A percentile compares a stretch with the other conserved stretches of the same genome.
Conservation (phyloP, 495 filamentous ascomycete genomes). For the Penicillium arizonense region DNA sequence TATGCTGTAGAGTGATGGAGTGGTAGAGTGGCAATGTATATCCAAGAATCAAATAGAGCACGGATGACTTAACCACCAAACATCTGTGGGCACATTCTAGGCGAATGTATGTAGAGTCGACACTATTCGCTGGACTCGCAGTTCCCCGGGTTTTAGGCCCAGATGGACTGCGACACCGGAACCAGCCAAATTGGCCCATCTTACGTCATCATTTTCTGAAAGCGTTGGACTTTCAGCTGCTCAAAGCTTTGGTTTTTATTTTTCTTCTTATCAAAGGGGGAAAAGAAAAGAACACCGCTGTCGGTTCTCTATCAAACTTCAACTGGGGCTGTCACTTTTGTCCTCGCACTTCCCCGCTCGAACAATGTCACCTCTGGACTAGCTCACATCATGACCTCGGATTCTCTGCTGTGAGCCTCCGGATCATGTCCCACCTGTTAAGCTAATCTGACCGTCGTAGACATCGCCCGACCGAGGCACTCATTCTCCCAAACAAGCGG, state of each 20-base stretch:
- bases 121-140: conserved; percentile 21
- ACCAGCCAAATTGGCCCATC: conserved; percentile 19
- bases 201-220: conserved; percentile 43
- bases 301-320: neutral
- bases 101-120: conserved; percentile 1
- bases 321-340: conserved; percentile 9
- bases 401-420: conserved; percentile 39
- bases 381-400: conserved; percentile 46
- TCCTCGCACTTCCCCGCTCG: conserved; percentile 14
- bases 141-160: conserved; percentile 20
- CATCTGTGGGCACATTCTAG: no score
- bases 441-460: conserved; percentile 28
- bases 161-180: neutral
- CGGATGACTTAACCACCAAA: no score
- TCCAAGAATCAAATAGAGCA: no score
- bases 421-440: neutral
- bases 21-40: no score
- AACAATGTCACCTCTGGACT: conserved; percentile 37
- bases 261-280: neutral
- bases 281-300: neutral
- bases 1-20: no score
- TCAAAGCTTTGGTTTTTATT: conserved; percentile 5
- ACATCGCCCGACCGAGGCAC: conserved; percentile 55
- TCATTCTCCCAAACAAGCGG: conserved; percentile 62
- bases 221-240: conserved; percentile 12